Percentiles rank a stretch among this genome's conserved stretches.
These are phyloP conservation scores for Erodium texanum DNA, from an alignment of 441 rosid genomes.

Conservation along the genomic window DNA sequence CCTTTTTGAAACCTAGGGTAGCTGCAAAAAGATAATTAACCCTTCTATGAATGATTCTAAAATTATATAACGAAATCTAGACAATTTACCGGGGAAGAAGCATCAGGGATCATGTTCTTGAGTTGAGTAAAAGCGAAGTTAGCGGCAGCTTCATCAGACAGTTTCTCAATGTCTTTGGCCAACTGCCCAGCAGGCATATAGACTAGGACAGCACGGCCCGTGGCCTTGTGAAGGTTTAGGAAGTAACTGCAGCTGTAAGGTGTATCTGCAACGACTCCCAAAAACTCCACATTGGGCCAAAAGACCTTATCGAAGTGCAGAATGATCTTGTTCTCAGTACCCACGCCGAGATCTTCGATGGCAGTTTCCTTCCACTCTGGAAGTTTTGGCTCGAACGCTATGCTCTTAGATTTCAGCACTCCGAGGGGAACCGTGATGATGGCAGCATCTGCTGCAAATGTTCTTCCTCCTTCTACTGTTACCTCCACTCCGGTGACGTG, in stretches of 20 bases:
- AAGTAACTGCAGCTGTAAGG: constrained; percentile 90
- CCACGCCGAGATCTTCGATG: constrained; percentile 78
- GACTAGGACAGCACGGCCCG: constrained; percentile 72
- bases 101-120: constrained; percentile 84
- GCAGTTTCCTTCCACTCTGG: constrained; percentile 96
- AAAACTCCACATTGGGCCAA: constrained; percentile 96
- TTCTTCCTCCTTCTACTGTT: constrained; percentile 59
- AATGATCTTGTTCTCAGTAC: constrained; percentile 82
- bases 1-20: no score
- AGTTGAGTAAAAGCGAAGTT: constrained; percentile 73
- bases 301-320: constrained; percentile 78
- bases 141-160: constrained; percentile 88
- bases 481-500: constrained; percentile 69
- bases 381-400: constrained; percentile 70
- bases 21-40: no score
- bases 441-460: constrained; percentile 77
- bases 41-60: no score
- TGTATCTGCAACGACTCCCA: constrained; percentile 89
- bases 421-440: constrained; percentile 80
- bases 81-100: constrained; percentile 54
- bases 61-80: neutral
- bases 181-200: constrained; percentile 98
- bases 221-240: constrained; percentile 91
- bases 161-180: constrained; percentile 87
- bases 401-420: constrained; percentile 59